These are phyloP conservation scores for Closterium sp. DNA, from an alignment of 139 green algal species.

Conservation along the genomic window DNA sequence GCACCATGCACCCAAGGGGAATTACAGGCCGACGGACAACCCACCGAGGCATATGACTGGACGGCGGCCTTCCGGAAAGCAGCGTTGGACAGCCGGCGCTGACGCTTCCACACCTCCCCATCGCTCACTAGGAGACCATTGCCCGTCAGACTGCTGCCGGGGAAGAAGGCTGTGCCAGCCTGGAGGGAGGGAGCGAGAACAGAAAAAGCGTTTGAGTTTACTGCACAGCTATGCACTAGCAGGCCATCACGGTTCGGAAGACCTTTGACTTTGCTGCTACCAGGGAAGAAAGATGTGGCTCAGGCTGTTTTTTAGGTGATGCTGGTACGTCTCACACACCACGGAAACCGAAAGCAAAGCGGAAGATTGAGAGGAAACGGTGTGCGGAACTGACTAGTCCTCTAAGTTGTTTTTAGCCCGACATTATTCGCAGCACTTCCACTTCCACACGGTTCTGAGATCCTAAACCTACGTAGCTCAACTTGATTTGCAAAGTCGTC, in stretches of 20 bases:
- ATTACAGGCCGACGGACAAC: too few relatives aligned
- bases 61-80: slow-evolving; percentile 76
- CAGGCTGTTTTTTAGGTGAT: background rate
- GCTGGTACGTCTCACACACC: too few relatives aligned
- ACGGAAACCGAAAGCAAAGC: too few relatives aligned
- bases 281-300: background rate
- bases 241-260: background rate
- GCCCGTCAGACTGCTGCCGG: slow-evolving; percentile 73
- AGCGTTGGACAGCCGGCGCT: slow-evolving; percentile 79
- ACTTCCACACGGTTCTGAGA: too few relatives aligned
- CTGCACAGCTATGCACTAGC: background rate
- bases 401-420: too few relatives aligned
- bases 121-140: slow-evolving; percentile 68
- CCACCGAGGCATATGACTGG: slow-evolving; percentile 55
- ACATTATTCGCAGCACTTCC: too few relatives aligned
- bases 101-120: slow-evolving; percentile 73
- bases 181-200: slow-evolving; percentile 28
- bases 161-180: slow-evolving; percentile 86
- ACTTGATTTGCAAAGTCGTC: too few relatives aligned
- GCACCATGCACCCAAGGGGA: too few relatives aligned
- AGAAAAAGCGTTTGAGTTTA: background rate
- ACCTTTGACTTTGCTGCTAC: too few relatives aligned
- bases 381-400: too few relatives aligned
- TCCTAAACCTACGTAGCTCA: too few relatives aligned
- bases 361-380: too few relatives aligned